Percentiles rank a stretch among this genome's conserved stretches.
These are phyloP conservation scores for Zarea fungicola DNA, from an alignment of 2,329 filamentous ascomycete species.

Conservation along the genomic window DNA sequence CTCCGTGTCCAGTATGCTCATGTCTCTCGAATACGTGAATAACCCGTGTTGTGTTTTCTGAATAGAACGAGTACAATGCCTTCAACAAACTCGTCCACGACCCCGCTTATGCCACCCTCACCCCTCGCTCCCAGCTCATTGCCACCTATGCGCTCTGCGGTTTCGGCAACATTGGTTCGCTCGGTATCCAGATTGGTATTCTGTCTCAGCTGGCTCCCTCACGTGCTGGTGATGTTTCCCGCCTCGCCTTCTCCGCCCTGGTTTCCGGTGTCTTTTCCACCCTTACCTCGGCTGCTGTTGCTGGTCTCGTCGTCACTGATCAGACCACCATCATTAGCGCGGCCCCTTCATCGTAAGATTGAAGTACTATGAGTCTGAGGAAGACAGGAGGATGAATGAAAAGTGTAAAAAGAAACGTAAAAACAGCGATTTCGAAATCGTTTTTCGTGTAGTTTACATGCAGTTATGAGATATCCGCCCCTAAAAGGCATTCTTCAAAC, in stretches of 20 bases:
- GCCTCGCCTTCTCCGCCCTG: constrained; percentile 70
- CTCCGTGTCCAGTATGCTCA: background rate
- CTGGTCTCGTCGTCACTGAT: constrained; percentile 66
- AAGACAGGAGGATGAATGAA: background rate
- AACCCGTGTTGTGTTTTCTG: background rate
- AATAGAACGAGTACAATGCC: constrained; percentile 75
- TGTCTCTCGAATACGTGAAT: background rate
- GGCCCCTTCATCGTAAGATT: background rate
- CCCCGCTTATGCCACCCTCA: constrained; percentile 52
- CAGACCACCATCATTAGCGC: constrained; percentile 23
- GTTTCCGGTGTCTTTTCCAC: constrained; percentile 74
- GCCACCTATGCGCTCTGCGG: constrained; percentile 81
- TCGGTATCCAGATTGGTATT: constrained; percentile 87
- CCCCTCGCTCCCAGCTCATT: constrained; percentile 69
- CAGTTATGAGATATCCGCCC: constrained; percentile 10
- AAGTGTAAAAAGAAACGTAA: background rate
- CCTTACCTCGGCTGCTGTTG: constrained; percentile 70
- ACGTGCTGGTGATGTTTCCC: constrained; percentile 68
- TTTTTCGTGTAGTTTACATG: constrained; percentile 6
- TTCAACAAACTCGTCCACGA: constrained; percentile 56
- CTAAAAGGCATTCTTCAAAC: background rate
- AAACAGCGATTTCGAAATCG: background rate
- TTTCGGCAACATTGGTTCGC: constrained; percentile 80
- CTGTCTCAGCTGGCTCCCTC: constrained; percentile 73
- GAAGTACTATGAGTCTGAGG: background rate